These are phyloP conservation scores for Phallus indusiatus DNA, from an alignment of 768 basidiomycete genomes.

Conservation along the genomic window DNA sequence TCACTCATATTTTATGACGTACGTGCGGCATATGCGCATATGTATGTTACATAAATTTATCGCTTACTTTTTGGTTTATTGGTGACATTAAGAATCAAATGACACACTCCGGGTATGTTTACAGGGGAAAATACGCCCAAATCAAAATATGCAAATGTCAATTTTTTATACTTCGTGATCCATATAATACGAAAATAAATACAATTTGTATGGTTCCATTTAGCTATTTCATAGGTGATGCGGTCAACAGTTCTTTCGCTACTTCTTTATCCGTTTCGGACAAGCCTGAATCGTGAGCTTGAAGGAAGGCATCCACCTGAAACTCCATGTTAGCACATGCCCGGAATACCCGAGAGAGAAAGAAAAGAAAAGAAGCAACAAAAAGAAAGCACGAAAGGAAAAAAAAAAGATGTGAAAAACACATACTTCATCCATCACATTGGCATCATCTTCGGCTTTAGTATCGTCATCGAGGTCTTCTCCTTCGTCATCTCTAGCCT, in stretches of 20 bases:
- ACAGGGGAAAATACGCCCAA: too few species aligned
- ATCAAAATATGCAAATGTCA: too few species aligned
- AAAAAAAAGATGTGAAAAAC: background rate
- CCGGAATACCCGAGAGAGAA: background rate
- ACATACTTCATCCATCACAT: slow-evolving; percentile 83
- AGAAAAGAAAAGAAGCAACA: background rate
- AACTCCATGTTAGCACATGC: background rate
- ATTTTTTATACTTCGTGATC: background rate
- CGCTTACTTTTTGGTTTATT: too few species aligned
- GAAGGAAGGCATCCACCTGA: slow-evolving; percentile 87
- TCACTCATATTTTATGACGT: too few species aligned
- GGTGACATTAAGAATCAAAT: background rate
- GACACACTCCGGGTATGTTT: background rate
- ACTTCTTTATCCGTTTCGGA: slow-evolving; percentile 71
- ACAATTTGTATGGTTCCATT: background rate
- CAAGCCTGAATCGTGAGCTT: slow-evolving; percentile 83
- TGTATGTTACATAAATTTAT: too few species aligned
- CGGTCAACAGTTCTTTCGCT: slow-evolving; percentile 38
- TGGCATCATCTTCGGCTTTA: slow-evolving; percentile 44
- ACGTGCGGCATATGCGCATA: too few species aligned
- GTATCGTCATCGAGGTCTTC: slow-evolving; percentile 52
- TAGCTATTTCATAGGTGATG: slow-evolving; percentile 8
- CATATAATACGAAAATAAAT: background rate
- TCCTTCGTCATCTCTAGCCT: slow-evolving; percentile 76
- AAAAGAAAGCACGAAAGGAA: background rate